These are phyloP conservation scores for Camelina laxa DNA, from an alignment of 345 rosid genomes.

Conservation along the genomic window DNA sequence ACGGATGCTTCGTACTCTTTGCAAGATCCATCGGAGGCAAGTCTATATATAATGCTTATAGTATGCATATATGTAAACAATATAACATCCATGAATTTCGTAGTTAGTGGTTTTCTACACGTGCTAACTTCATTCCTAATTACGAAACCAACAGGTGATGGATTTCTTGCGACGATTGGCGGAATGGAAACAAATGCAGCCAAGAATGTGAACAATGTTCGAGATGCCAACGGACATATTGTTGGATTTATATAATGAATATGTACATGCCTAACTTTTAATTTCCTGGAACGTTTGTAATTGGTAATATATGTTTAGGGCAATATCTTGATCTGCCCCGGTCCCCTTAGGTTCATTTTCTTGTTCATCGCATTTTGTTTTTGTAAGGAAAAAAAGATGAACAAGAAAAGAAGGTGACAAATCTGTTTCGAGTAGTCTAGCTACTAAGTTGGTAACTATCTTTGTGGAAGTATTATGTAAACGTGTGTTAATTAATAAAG, in stretches of 20 bases:
- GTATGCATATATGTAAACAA: not conserved
- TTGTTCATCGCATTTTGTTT: conserved; percentile 39
- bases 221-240: conserved; percentile 14
- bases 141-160: conserved; percentile 58
- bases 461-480: conserved; percentile 6
- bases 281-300: conserved; percentile 31
- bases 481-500: conserved; percentile 6
- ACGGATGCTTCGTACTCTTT: conserved; percentile 83
- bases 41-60: conserved; percentile 7
- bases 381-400: conserved; percentile 28
- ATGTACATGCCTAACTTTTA: conserved; percentile 37
- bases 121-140: conserved; percentile 21
- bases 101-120: not conserved
- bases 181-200: conserved; percentile 56
- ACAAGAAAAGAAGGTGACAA: conserved; percentile 8
- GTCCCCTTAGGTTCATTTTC: conserved; percentile 10
- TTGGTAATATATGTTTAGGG: conserved; percentile 17
- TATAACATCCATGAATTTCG: not conserved
- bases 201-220: conserved; percentile 35
- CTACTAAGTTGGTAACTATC: conserved; percentile 24
- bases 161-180: conserved; percentile 62
- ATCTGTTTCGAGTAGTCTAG: not conserved
- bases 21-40: conserved; percentile 76
- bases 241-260: conserved; percentile 14
- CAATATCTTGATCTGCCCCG: conserved; percentile 16